phyloP scores from a whole-genome alignment of 768 basidiomycete species.

The Omphalotus guepiniiformis region DNA sequence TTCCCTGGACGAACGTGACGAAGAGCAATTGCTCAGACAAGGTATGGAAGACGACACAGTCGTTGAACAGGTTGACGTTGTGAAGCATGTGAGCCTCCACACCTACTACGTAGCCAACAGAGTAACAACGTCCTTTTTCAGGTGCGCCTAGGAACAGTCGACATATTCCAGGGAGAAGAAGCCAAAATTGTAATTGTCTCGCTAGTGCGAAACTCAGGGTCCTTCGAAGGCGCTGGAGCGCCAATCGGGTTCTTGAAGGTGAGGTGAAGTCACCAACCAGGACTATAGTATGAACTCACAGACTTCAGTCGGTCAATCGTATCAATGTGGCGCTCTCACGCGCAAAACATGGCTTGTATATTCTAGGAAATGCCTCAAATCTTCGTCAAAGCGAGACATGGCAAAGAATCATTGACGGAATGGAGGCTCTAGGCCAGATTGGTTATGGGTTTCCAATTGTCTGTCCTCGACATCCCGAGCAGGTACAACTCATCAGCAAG shows the following conservation, averaged over 20 bases:
- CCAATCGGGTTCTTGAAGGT: conserved; percentile 72
- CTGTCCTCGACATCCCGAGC: conserved; percentile 53
- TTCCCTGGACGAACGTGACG: conserved; percentile 66
- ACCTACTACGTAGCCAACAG: background rate
- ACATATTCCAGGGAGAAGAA: conserved; percentile 78
- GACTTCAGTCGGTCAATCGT: conserved; percentile 7
- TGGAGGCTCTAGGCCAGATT: conserved; percentile 42
- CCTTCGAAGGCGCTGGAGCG: conserved; percentile 31
- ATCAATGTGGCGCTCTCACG: conserved; percentile 65
- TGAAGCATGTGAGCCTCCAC: conserved; percentile 41
- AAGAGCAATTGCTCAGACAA: conserved; percentile 51
- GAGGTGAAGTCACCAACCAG: background rate
- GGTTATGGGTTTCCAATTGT: conserved; percentile 52
- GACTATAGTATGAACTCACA: background rate
- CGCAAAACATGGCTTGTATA: conserved; percentile 68
- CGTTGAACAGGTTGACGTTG: conserved; percentile 47
- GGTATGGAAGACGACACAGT: conserved; percentile 33
- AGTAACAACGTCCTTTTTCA: conserved; percentile 17
- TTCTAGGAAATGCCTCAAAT: conserved; percentile 68
- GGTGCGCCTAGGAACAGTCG: conserved; percentile 70
- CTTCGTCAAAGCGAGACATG: conserved; percentile 52
- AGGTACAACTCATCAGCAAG: conserved; percentile 33
- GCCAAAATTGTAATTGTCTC: conserved; percentile 70
- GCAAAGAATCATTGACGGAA: conserved; percentile 51
- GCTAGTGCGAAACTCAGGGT: conserved; percentile 66